Conservation (phyloP, 2,329 filamentous ascomycete species). For the Periconia digitata region DNA sequence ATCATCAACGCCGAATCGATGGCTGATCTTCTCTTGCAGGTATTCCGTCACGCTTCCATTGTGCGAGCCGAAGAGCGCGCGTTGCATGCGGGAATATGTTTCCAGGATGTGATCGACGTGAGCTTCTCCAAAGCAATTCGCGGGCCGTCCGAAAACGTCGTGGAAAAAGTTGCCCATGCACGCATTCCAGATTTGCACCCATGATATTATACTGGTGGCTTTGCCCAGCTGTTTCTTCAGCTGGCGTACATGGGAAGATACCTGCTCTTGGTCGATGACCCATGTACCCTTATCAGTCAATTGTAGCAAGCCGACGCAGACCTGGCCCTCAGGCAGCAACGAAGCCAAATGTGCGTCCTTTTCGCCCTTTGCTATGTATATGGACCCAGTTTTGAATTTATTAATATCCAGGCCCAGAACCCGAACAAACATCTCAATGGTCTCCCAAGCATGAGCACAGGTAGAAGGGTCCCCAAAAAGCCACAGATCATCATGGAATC, state of each 20-base stretch:
- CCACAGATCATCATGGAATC: slow-evolving; percentile 52
- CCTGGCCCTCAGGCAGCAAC: slow-evolving; percentile 8
- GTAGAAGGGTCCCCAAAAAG: slow-evolving; percentile 42
- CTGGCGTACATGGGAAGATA: slow-evolving; percentile 13
- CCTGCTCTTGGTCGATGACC: slow-evolving; percentile 14
- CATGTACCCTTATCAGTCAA: slow-evolving; percentile 12
- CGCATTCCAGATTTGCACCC: slow-evolving; percentile 49
- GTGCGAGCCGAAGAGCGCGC: slow-evolving; percentile 42
- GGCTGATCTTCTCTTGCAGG: slow-evolving; percentile 49
- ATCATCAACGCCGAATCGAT: slow-evolving; percentile 53
- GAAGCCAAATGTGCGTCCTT: slow-evolving; percentile 4
- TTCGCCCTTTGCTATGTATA: slow-evolving; percentile 10
- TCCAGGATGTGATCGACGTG: slow-evolving; percentile 54
- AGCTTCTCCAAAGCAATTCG: slow-evolving; percentile 51
- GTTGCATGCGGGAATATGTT: slow-evolving; percentile 50
- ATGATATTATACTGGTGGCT: slow-evolving; percentile 13
- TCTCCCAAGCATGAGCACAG: slow-evolving; percentile 45
- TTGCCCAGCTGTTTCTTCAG: slow-evolving; percentile 13
- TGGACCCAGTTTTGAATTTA: slow-evolving; percentile 38
- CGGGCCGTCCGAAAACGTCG: slow-evolving; percentile 52
- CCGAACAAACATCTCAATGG: slow-evolving; percentile 43
- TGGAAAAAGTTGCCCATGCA: slow-evolving; percentile 53
- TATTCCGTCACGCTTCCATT: slow-evolving; percentile 21
- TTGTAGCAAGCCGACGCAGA: slow-evolving; percentile 17
- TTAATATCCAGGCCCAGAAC: slow-evolving; percentile 49